Percentiles rank a stretch among this genome's conserved stretches.
phyloP scores from a whole-genome alignment of 257 asterid species.

The Datura wrightii region DNA sequence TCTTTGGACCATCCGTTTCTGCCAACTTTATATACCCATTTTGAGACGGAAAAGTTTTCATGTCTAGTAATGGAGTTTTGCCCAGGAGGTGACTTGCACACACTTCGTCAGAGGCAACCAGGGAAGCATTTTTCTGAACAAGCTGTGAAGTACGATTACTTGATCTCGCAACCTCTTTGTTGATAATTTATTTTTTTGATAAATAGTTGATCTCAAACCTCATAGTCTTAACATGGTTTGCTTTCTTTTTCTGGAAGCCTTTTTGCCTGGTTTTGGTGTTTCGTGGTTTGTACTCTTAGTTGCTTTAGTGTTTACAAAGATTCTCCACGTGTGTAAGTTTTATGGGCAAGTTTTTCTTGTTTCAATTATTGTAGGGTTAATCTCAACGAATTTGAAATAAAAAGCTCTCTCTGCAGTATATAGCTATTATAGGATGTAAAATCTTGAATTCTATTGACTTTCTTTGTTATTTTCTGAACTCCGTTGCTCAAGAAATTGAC shows the following conservation, averaged over 20 bases:
- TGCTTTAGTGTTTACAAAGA: neutral
- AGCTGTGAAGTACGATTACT: slow-evolving; percentile 28
- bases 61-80: slow-evolving; percentile 28
- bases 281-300: neutral
- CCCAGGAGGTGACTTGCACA: slow-evolving; percentile 29
- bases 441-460: neutral
- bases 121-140: slow-evolving; percentile 30
- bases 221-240: neutral
- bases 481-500: neutral
- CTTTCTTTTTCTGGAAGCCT: neutral
- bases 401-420: neutral
- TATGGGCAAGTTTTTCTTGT: neutral
- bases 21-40: slow-evolving; percentile 24
- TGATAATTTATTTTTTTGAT: neutral
- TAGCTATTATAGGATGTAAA: neutral
- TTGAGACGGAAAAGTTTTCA: slow-evolving; percentile 27
- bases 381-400: neutral
- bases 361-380: neutral
- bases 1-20: slow-evolving; percentile 32
- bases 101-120: slow-evolving; percentile 32
- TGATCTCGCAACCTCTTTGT: neutral
- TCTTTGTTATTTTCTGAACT: neutral
- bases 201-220: neutral
- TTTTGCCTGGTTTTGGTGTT: slow-evolving; percentile 16
- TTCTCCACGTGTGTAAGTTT: neutral